Evolutionary conservation across 129 eudicot species (phyloP), one percentile per base, ranked within the genome.

Genomic region (Tagetes erecta): DNA sequence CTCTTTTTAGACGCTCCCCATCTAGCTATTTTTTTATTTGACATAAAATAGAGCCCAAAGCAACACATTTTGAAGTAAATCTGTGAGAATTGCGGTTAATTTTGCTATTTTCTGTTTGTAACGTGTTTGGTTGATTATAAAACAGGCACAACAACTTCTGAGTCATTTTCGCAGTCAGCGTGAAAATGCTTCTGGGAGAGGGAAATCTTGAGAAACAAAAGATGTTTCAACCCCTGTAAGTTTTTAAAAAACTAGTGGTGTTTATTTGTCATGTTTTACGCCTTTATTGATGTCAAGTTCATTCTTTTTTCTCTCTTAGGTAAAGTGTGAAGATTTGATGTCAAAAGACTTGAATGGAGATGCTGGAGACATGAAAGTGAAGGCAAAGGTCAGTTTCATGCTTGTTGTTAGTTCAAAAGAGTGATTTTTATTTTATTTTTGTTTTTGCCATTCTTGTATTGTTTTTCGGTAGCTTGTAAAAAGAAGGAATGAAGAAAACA

Each of bases 111-210:
- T 45, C 11, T 47, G 11, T 41, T 80, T 55, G 50, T 81, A 76
- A 76, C 38, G 40, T 66, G 55, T 70, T 75, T 46, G 64, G 8
- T 59, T 55, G 44, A 70, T 70, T 42, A 49, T 62, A 39, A 67
- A 42, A 49, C 89, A 92, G 98, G 96, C 98, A 36, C 96, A 89
- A 68, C 98, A 92, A 77, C 96, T 92, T 71, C 84, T 92, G 77
- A 83, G 96, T 81, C 96, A 90, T 82, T 92, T 92, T 71, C 90
- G 98, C n/a, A 92, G 77, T 64, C 98, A 87, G 56, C 92, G 98
- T 39, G 98, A 92, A 81, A 77, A 86, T 20, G 63, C 88, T 27
- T 75, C 63, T 8, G 91, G 91, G 13, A 89, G 86, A 76, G 86
- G 88, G 81, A 89, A 85, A 63, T 80, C 90, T 11, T 87, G 91